phyloP scores from a whole-genome alignment of 495 filamentous ascomycete species.

The Pseudomonodictys pantanalensis region DNA sequence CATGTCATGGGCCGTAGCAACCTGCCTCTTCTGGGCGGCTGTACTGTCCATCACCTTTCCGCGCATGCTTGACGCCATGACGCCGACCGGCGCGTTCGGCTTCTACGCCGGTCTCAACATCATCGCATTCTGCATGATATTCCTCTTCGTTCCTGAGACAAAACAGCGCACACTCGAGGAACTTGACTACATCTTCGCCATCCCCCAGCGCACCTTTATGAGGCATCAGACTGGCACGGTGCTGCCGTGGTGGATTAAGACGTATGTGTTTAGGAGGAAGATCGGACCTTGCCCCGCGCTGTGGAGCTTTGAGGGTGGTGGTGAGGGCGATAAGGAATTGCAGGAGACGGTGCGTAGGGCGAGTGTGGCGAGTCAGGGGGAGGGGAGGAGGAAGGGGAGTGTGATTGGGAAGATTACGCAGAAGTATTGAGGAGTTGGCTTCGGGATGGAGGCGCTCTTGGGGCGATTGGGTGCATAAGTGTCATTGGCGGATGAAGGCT shows the following conservation, averaged over 20 bases:
- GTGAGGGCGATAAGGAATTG: conserved; percentile 13
- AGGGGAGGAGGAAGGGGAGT: conserved; percentile 9
- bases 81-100: conserved; percentile 58
- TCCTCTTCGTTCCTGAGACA: conserved; percentile 32
- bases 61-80: conserved; percentile 52
- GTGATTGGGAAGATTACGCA: conserved; percentile 6
- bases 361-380: conserved; percentile 1
- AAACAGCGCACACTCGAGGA: conserved; percentile 30
- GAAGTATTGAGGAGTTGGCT: too few relatives aligned
- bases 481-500: too few relatives aligned
- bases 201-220: conserved; percentile 36
- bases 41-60: conserved; percentile 68
- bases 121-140: conserved; percentile 42
- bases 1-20: conserved; percentile 56
- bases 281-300: conserved; percentile 22
- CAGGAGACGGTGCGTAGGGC: conserved; percentile 6
- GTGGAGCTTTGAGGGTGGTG: conserved; percentile 17
- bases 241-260: conserved; percentile 68
- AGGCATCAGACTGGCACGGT: conserved; percentile 52
- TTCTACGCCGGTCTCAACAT: conserved; percentile 56
- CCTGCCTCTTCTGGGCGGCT: conserved; percentile 69
- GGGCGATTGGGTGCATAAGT: too few relatives aligned
- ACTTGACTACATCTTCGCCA: conserved; percentile 36
- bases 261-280: conserved; percentile 60
- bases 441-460: too few relatives aligned